Evolutionary conservation across 2,329 filamentous ascomycete species (phyloP).

Genomic region (Fusarium sp.): DNA sequence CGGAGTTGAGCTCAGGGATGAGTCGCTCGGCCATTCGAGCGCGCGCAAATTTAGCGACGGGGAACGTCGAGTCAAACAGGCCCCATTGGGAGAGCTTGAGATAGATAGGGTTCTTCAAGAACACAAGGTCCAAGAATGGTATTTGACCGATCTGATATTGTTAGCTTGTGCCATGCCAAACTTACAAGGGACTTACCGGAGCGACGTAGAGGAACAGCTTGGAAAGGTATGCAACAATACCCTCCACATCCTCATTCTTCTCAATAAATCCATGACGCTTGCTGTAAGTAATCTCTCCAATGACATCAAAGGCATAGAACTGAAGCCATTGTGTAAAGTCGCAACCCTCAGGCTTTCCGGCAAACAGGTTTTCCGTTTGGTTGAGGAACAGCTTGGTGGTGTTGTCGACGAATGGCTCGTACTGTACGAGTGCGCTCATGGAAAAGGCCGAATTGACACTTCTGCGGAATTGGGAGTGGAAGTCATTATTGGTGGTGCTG

Average conservation of each 20-base stretch:
- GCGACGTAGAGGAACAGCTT: constrained; percentile 78
- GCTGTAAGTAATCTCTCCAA: constrained; percentile 81
- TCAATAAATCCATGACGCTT: constrained; percentile 82
- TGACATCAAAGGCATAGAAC: constrained; percentile 86
- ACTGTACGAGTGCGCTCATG: constrained; percentile 81
- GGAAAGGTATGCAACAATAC: constrained; percentile 74
- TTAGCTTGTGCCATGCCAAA: not conserved
- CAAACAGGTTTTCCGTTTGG: constrained; percentile 69
- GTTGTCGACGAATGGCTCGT: constrained; percentile 83
- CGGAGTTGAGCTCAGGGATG: constrained; percentile 53
- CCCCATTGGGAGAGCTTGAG: constrained; percentile 76
- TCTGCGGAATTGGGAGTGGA: constrained; percentile 79
- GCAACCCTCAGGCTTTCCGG: constrained; percentile 50
- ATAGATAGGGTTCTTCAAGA: constrained; percentile 81
- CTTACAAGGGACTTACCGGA: constrained; percentile 58
- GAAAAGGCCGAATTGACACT: constrained; percentile 82
- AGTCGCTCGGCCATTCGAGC: constrained; percentile 75
- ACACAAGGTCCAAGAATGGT: constrained; percentile 74
- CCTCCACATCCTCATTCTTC: constrained; percentile 79
- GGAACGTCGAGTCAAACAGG: constrained; percentile 75
- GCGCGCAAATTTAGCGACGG: constrained; percentile 78
- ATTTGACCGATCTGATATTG: constrained; percentile 75
- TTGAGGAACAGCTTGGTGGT: constrained; percentile 78
- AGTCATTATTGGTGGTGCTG: constrained; percentile 79
- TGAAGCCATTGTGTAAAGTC: constrained; percentile 81